Evolutionary conservation across 306 rosid genomes (phyloP).

Genomic region (Cucurbita argyrosperma): DNA sequence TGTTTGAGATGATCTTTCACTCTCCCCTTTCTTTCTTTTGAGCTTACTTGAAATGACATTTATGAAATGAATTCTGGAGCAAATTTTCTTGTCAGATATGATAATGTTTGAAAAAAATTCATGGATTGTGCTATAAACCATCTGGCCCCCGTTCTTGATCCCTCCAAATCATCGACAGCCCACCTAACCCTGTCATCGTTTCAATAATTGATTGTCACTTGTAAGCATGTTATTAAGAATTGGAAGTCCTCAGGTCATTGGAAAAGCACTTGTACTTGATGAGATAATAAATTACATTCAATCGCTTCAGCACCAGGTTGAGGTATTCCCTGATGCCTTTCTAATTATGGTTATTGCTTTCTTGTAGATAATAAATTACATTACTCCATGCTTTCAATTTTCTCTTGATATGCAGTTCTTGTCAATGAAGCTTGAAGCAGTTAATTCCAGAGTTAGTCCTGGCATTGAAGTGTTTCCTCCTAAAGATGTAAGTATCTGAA

Average conservation of each 20-base stretch:
- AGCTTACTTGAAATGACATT: neutral
- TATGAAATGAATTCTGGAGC: neutral
- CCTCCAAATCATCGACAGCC: neutral
- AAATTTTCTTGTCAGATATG: neutral
- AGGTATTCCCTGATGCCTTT: conserved; percentile 29
- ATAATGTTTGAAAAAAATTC: neutral
- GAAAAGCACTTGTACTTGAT: conserved; percentile 85
- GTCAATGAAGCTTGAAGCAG: conserved; percentile 93
- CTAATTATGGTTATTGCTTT: neutral
- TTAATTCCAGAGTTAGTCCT: conserved; percentile 55
- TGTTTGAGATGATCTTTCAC: neutral
- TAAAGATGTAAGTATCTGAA: conserved; percentile 49
- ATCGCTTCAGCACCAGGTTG: conserved; percentile 80
- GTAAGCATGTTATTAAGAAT: neutral
- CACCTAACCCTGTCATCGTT: neutral
- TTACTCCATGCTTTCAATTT: neutral
- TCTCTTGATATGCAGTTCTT: conserved; percentile 47
- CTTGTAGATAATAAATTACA: neutral
- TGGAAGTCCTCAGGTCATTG: conserved; percentile 52
- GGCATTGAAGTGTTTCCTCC: conserved; percentile 60
- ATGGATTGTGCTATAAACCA: neutral
- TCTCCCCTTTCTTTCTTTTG: neutral
- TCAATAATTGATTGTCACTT: neutral
- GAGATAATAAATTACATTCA: conserved; percentile 93
- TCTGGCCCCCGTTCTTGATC: neutral